Conservation (phyloP, 805 yeast genomes). For the Maudiozyma bulderi region DNA sequence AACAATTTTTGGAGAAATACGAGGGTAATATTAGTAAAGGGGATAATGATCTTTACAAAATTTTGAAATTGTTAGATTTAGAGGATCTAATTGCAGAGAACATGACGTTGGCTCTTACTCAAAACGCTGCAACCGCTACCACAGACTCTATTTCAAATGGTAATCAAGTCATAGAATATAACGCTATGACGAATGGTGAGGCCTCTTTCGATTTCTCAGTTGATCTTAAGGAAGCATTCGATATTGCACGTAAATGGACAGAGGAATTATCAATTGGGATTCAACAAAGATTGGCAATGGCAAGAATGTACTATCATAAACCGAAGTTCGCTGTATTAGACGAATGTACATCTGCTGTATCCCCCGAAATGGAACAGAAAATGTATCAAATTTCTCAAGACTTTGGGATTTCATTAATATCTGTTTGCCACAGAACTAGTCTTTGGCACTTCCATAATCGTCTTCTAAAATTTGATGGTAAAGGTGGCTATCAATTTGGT, state of each 20-base stretch:
- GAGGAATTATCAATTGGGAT: constrained; percentile 85
- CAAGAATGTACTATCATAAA: constrained; percentile 78
- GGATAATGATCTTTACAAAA: constrained; percentile 41
- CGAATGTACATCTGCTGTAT: constrained; percentile 91
- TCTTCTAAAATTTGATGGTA: constrained; percentile 78
- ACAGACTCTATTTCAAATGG: too few species aligned
- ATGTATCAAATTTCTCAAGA: constrained; percentile 79
- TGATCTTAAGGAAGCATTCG: constrained; percentile 45
- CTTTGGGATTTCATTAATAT: constrained; percentile 69
- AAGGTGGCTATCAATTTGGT: constrained; percentile 55
- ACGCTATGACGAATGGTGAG: not conserved
- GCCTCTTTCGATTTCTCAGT: constrained; percentile 2
- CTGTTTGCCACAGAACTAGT: constrained; percentile 88
- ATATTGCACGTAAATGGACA: constrained; percentile 69
- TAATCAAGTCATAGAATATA: too few species aligned
- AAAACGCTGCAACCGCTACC: not conserved
- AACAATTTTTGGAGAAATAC: constrained; percentile 39
- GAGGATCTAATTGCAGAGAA: constrained; percentile 46
- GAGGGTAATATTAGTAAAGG: constrained; percentile 22
- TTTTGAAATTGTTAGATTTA: constrained; percentile 48
- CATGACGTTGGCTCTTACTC: constrained; percentile 29
- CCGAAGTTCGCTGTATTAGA: constrained; percentile 93
- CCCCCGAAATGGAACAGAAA: constrained; percentile 81
- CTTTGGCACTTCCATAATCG: constrained; percentile 86
- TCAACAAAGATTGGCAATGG: constrained; percentile 89